phyloP scores from a whole-genome alignment of 169 alveolate genomes.

The Babesia divergens region DNA sequence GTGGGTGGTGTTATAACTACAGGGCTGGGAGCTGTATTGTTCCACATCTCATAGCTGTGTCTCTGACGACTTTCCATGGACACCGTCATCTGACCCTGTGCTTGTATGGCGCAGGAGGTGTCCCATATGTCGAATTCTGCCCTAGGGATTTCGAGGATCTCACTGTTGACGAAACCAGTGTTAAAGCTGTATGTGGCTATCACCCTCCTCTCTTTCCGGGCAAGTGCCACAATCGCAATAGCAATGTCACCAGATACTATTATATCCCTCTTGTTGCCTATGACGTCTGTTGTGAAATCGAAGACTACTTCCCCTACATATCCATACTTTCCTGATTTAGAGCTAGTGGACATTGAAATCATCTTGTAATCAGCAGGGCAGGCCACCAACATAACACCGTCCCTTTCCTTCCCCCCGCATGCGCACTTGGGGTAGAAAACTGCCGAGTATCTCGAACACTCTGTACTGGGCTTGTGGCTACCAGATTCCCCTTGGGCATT shows the following conservation, averaged over 20 bases:
- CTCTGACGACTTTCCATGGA: conserved; percentile 28
- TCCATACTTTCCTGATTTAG: conserved; percentile 10
- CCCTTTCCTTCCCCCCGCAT: conserved; percentile 44
- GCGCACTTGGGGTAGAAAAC: conserved; percentile 39
- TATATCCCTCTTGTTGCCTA: conserved; percentile 64
- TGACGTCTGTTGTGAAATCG: conserved; percentile 66
- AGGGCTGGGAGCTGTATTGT: not conserved
- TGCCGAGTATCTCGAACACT: conserved; percentile 25
- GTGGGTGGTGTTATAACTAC: conserved; percentile 1
- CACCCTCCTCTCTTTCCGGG: conserved; percentile 60
- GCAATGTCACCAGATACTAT: conserved; percentile 69
- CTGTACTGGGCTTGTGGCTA: not conserved
- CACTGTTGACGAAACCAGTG: conserved; percentile 64
- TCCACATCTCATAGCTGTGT: not conserved
- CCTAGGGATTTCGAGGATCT: conserved; percentile 27
- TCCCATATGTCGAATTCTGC: conserved; percentile 66
- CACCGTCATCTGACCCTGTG: conserved; percentile 44
- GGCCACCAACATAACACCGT: conserved; percentile 20
- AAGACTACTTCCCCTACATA: conserved; percentile 37
- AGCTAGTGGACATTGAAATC: not conserved
- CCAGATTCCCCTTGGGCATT: not conserved
- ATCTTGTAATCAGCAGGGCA: conserved; percentile 34
- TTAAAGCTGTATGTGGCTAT: conserved; percentile 70
- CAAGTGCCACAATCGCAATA: conserved; percentile 62
- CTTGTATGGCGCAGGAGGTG: conserved; percentile 26